phyloP scores from a whole-genome alignment of 2,329 filamentous ascomycete genomes.

The Macrophomina phaseolina region DNA sequence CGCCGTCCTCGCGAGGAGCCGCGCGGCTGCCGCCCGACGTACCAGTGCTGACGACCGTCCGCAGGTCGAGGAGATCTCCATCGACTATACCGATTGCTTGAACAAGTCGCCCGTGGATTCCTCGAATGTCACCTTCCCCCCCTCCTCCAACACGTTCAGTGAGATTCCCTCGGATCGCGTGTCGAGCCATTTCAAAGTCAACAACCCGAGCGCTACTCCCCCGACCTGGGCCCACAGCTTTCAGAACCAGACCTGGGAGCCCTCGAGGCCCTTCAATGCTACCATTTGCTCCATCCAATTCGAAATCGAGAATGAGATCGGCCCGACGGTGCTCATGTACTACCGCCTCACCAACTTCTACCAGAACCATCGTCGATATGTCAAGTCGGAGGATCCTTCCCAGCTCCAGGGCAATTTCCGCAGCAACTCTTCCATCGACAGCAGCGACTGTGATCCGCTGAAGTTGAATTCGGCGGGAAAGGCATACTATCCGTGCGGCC shows the following conservation, averaged over 20 bases:
- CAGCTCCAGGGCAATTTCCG: conserved; percentile 79
- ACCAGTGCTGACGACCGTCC: conserved; percentile 5
- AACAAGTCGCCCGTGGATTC: conserved; percentile 57
- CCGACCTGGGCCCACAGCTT: conserved; percentile 42
- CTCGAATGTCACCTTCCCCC: conserved; percentile 31
- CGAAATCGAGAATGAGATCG: conserved; percentile 77
- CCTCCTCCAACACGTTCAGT: conserved; percentile 41
- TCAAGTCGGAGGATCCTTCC: conserved; percentile 81
- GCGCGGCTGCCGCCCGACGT: background rate
- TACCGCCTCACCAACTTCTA: conserved; percentile 98
- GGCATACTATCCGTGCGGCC: conserved; percentile 90
- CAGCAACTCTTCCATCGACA: conserved; percentile 64
- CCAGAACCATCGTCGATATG: conserved; percentile 97
- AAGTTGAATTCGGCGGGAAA: conserved; percentile 55
- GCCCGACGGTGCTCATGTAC: conserved; percentile 86
- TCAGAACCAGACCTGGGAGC: conserved; percentile 45
- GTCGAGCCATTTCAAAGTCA: conserved; percentile 72
- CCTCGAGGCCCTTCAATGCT: conserved; percentile 39
- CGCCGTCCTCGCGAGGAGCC: conserved; percentile 15
- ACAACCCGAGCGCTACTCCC: conserved; percentile 46
- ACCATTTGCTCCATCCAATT: conserved; percentile 76
- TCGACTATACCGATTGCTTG: conserved; percentile 87
- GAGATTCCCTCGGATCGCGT: conserved; percentile 65
- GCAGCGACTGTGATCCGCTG: conserved; percentile 78
- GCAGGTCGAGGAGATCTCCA: conserved; percentile 85